Evolutionary conservation across 2,329 filamentous ascomycete genomes (phyloP).

Genomic region (Aspergillus intermedius): DNA sequence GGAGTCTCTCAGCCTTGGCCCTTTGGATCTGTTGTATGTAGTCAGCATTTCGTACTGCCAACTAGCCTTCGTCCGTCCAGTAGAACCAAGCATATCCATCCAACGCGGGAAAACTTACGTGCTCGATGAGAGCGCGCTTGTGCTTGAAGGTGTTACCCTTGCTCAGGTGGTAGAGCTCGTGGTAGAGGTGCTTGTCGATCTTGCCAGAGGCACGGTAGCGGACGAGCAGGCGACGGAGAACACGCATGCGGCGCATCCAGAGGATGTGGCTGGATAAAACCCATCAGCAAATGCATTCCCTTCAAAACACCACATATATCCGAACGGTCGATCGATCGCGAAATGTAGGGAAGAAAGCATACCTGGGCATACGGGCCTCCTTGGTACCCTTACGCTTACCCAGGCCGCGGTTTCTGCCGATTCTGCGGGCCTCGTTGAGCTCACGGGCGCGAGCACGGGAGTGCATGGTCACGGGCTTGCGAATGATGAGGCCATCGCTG

Average conservation of each 20-base stretch:
- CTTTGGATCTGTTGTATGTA: conserved; percentile 75
- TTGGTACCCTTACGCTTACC: conserved; percentile 99
- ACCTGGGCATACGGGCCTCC: conserved; percentile 98
- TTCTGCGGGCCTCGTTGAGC: conserved; percentile 87
- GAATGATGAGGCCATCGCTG: conserved; percentile 99
- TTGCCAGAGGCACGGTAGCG: conserved; percentile 99
- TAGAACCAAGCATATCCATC: background rate
- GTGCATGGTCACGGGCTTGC: conserved; percentile 99
- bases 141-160: conserved; percentile 99
- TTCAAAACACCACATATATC: background rate
- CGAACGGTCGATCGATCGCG: background rate
- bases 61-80: conserved; percentile 2
- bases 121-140: conserved; percentile 99
- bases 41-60: conserved; percentile 9
- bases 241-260: conserved; percentile 99
- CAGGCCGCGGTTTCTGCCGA: conserved; percentile 97
- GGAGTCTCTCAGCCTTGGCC: conserved; percentile 98
- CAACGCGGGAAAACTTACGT: conserved; percentile 60
- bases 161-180: conserved; percentile 99
- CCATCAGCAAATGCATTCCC: conserved; percentile 12
- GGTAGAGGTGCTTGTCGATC: conserved; percentile 99
- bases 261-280: conserved; percentile 71
- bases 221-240: conserved; percentile 97
- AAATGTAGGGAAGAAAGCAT: conserved; percentile 37
- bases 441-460: conserved; percentile 93